Percentiles rank a stretch among this genome's conserved stretches.
Evolutionary conservation across 495 filamentous ascomycete species (phyloP).

Genomic region (Collariella sp.): DNA sequence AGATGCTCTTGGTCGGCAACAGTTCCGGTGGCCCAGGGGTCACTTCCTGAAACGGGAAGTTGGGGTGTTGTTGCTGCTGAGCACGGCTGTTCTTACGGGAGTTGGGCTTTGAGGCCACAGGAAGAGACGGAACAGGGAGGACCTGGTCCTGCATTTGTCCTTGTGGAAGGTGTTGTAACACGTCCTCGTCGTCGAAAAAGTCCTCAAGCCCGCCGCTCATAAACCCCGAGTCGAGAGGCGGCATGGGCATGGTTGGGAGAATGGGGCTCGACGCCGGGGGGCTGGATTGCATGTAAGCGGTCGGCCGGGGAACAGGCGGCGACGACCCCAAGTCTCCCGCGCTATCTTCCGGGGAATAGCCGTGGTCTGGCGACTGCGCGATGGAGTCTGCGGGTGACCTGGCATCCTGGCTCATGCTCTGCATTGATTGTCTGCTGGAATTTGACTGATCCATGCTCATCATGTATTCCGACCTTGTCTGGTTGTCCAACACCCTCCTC

Average conservation of each 20-base stretch:
- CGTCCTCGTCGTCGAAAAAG: conserved; percentile 35
- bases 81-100: conserved; percentile 9
- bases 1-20: conserved; percentile 38
- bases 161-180: conserved; percentile 16
- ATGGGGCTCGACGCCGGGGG: conserved; percentile 62
- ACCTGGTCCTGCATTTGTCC: conserved; percentile 14
- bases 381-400: conserved; percentile 39
- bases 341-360: conserved; percentile 46
- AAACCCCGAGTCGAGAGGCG: conserved; percentile 63
- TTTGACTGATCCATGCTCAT: conserved; percentile 17
- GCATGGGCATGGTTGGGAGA: conserved; percentile 52
- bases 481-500: conserved; percentile 14
- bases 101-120: conserved; percentile 5
- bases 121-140: conserved; percentile 8
- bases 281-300: conserved; percentile 40
- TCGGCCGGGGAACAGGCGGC: conserved; percentile 57
- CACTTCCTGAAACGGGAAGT: conserved; percentile 33
- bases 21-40: conserved; percentile 38
- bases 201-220: conserved; percentile 69
- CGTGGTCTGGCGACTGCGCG: conserved; percentile 48
- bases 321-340: conserved; percentile 66
- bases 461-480: conserved; percentile 17
- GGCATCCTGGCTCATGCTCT: conserved; percentile 28
- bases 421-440: conserved; percentile 8
- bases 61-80: conserved; percentile 15